Percentiles rank a stretch among this genome's conserved stretches.
Evolutionary conservation across 2,329 filamentous ascomycete species (phyloP).

Genomic region (Rhexocercosporidium sp.): DNA sequence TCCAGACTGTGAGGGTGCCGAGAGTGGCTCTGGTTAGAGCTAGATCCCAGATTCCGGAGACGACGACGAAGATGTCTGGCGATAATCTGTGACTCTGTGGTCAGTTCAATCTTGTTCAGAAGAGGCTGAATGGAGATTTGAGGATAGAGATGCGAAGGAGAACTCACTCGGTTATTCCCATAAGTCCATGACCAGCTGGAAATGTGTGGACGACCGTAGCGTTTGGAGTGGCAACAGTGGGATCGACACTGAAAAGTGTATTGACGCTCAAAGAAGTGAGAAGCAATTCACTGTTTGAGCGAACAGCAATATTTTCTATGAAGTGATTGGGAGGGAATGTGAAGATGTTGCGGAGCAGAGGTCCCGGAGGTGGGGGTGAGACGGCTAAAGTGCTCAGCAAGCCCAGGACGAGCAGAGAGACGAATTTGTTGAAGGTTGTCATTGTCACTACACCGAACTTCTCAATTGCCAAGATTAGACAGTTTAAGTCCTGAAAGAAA

Average conservation of each 20-base stretch:
- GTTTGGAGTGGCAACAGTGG: constrained; percentile 27
- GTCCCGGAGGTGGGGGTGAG: background rate
- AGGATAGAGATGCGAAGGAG: background rate
- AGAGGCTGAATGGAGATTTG: background rate
- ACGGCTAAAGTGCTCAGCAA: background rate
- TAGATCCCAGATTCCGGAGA: constrained; percentile 20
- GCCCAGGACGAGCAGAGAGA: background rate
- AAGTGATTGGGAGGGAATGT: constrained; percentile 21
- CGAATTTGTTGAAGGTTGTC: background rate
- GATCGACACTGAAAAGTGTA: constrained; percentile 33
- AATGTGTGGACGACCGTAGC: constrained; percentile 41
- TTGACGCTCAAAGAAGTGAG: constrained; percentile 41
- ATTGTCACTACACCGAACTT: background rate
- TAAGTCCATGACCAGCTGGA: constrained; percentile 34
- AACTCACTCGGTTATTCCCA: constrained; percentile 42
- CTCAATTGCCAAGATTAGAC: background rate
- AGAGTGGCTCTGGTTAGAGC: constrained; percentile 14
- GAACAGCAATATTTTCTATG: constrained; percentile 40
- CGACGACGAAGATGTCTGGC: constrained; percentile 25
- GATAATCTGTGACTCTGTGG: constrained; percentile 13
- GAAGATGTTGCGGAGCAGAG: constrained; percentile 19
- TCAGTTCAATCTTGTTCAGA: background rate
- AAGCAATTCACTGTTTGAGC: constrained; percentile 57
- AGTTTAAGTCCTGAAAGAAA: no score
- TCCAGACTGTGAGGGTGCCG: constrained; percentile 29